Evolutionary conservation across 225 moss, liverwort and hornwort species (phyloP), one percentile per base, ranked within the genome.

Genomic region (Polytrichum formosum): DNA sequence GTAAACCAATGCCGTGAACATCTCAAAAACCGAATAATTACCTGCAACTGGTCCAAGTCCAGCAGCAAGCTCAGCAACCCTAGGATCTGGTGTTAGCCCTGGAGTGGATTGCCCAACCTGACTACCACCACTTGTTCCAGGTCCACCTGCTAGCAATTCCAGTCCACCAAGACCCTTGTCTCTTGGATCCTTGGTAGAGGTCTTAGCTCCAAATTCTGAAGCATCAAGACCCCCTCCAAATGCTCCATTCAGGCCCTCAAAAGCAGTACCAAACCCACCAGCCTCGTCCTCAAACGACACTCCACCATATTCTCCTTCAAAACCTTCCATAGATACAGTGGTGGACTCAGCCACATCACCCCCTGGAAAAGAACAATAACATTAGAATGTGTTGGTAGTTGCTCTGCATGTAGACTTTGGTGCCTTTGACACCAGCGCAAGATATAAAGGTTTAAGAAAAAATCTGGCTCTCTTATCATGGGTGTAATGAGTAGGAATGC

Each of bases 141-240:
- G 83, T 10, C 86, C 90, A 63, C 94, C 92, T 80, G 94, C 91
- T 68, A 99, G 72, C 67, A 88, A 89, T 74, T 92, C 98, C 78
- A 99, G 75, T 65, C 94, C 92, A 72, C 84, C 91, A 84, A 87
- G 83, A 82, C 91, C 94, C 71, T 81, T 81, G 56, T 82, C 94
- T 73, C 79, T 85, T 28, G 66, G 79, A 31, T 85, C 79, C 76
- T 94, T 87, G 7, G 77, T 61, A 22, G 88, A 77, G 66, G 92
- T 84, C 5, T 78, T 82, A 27, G 94, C 98, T 72, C 94, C 98
- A 82, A 91, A 99, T 80, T 99, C 98, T 16, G 98, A 87, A 54
- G 94, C 85, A 78, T 99, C 98, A 54, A 99, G 77, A 31, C 98
- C 98, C 66, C 98, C 98, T 87, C 98, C 98, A 82, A 99, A 99